Evolutionary conservation across 2,329 filamentous ascomycete genomes (phyloP), one percentile per base, ranked within the genome.

Genomic region (Colletotrichum destructivum): DNA sequence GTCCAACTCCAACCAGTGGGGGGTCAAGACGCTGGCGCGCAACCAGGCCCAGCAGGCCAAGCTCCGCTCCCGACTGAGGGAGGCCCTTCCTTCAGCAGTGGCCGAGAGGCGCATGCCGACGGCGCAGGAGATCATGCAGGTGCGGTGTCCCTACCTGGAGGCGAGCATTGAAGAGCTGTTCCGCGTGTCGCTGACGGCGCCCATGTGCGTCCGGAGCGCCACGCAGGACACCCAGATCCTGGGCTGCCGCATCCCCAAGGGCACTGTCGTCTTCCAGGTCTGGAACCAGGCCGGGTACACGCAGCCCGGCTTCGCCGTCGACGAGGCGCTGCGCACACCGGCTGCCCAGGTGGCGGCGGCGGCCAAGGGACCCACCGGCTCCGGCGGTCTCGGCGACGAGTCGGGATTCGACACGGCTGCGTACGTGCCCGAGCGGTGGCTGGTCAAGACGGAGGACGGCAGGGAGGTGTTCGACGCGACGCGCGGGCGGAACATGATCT

Each of bases 341-440:
- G 75, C 40, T 7, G 63, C 59, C 16, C 59, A 16, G 44, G 38
- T 38, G 3, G 60, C 73, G 15, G 75, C 56, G 21, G 46, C 77
- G 7, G 23, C 38, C 71, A 11, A 71, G 76, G 57, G 75, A 75
- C 2, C 78, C 75, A 0, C 51, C 56, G 1, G 83, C 78, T 77
- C 77, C 78, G 13, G 11, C 75, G 13, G 18, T 3, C 15, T 12
- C 18, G 12, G 26, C 5, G 64, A 57, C 2, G 59, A 16, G 3
- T 49, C 54, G 1, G 47, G 49, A 7, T 59, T 63, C 15, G 76
- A 79, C 46, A 72, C 80, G 15, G 75, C 62, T 1, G 69, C 69
- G 8, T 84, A 81, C 73, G 75, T 74, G 49, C 83, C 83, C 1
- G 82, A 84, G 71, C 74, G 83, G 18, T 84, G 82, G 81, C 76